Evolutionary conservation across 2,329 filamentous ascomycete species (phyloP).

Genomic region (Talaromyces rugulosus): DNA sequence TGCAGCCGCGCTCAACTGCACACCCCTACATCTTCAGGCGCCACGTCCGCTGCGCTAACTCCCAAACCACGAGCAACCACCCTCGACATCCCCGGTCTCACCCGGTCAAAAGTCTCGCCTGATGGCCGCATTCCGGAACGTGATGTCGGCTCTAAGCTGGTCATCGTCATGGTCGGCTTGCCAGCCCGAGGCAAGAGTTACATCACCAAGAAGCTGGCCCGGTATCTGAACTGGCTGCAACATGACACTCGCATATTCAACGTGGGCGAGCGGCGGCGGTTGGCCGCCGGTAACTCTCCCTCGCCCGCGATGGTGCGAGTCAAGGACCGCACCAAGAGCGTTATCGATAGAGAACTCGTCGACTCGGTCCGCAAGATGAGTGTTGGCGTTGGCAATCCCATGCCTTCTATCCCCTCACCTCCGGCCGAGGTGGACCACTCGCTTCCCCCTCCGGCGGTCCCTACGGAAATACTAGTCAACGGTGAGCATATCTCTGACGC

Average conservation of each 20-base stretch:
- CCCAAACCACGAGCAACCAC: constrained; percentile 86
- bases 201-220: constrained; percentile 95
- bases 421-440: constrained; percentile 25
- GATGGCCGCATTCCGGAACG: constrained; percentile 90
- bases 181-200: constrained; percentile 96
- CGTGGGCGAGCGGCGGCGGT: constrained; percentile 83
- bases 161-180: constrained; percentile 97
- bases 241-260: constrained; percentile 97
- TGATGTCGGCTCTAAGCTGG: constrained; percentile 92
- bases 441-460: constrained; percentile 39
- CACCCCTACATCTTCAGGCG: constrained; percentile 57
- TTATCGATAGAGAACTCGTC: constrained; percentile 38
- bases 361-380: constrained; percentile 43
- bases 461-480: constrained; percentile 56
- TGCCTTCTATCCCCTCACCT: constrained; percentile 13
- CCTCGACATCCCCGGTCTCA: constrained; percentile 94
- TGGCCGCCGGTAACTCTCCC: constrained; percentile 59
- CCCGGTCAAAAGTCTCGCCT: constrained; percentile 88
- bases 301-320: constrained; percentile 17
- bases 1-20: constrained; percentile 63
- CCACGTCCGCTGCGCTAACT: constrained; percentile 45
- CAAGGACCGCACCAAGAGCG: constrained; percentile 20
- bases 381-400: constrained; percentile 29
- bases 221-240: constrained; percentile 95
- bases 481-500: constrained; percentile 34